A percentile compares a stretch with the other conserved stretches of the same genome.
Conservation (phyloP, 768 basidiomycete species). For the Trametes elegans region DNA sequence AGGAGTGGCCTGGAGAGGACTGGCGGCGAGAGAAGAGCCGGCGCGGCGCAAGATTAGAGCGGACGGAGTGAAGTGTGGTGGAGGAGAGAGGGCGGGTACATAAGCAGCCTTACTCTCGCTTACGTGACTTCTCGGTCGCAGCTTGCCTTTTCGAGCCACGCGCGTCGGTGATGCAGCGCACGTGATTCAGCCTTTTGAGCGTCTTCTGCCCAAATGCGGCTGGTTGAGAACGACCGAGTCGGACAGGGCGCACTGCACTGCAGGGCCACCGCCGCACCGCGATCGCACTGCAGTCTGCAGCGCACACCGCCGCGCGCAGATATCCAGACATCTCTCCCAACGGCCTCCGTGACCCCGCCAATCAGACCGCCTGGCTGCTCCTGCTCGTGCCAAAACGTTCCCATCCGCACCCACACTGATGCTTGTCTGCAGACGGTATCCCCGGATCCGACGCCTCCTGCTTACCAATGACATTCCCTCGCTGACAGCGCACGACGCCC, state of each 20-base stretch:
- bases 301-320: not conserved
- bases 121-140: slow-evolving; percentile 15
- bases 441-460: not conserved
- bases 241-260: not conserved
- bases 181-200: slow-evolving; percentile 2
- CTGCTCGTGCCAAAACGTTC: not conserved
- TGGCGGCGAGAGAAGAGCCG: not conserved
- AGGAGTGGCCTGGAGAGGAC: slow-evolving; percentile 4
- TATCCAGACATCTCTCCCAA: not conserved
- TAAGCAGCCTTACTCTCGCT: slow-evolving; percentile 18
- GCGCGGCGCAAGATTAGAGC: slow-evolving; percentile 16
- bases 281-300: not conserved
- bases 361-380: not conserved
- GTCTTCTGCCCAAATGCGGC: not conserved
- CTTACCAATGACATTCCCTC: slow-evolving; percentile 8
- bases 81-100: slow-evolving; percentile 3
- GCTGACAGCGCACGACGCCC: slow-evolving; percentile 5
- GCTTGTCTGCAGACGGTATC: not conserved
- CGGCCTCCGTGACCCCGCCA: not conserved
- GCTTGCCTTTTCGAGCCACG: not conserved
- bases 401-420: not conserved
- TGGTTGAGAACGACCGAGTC: too few species aligned
- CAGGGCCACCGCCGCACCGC: not conserved
- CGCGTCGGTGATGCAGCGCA: not conserved
- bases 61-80: not conserved